Conservation (phyloP, 331 rosid genomes). For the Saraca asoca region DNA sequence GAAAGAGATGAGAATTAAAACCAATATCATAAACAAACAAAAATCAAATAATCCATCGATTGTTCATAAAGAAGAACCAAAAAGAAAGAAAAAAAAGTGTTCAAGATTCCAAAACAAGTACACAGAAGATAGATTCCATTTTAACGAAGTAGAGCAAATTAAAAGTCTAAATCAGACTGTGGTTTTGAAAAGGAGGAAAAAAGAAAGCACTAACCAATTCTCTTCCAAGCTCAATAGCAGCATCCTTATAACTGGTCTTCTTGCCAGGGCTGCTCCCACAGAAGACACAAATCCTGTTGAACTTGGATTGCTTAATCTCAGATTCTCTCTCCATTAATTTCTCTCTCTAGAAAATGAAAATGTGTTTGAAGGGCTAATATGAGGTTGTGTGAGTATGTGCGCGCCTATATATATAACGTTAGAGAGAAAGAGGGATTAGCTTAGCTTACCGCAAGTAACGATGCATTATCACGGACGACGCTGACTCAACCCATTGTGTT, state of each 20-base stretch:
- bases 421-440: neutral
- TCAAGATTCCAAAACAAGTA: no score
- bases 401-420: constrained; percentile 32
- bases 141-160: neutral
- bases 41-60: no score
- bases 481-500: constrained; percentile 35
- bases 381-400: constrained; percentile 13
- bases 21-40: no score
- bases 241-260: constrained; percentile 75
- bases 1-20: no score
- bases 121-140: no score
- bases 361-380: no score
- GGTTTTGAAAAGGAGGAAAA: neutral
- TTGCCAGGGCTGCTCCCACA: constrained; percentile 96
- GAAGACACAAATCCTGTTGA: constrained; percentile 91
- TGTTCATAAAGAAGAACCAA: no score
- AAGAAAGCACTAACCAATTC: constrained; percentile 67
- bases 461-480: constrained; percentile 21
- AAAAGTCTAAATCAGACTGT: neutral
- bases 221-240: constrained; percentile 88
- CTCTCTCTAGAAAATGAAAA: constrained; percentile 14
- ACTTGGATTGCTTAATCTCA: constrained; percentile 59
- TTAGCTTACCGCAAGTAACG: no score
- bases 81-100: no score
- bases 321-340: constrained; percentile 47